Evolutionary conservation across 257 asterid genomes (phyloP), one percentile per base, ranked within the genome.

Genomic region (Salvia rosmarinus): DNA sequence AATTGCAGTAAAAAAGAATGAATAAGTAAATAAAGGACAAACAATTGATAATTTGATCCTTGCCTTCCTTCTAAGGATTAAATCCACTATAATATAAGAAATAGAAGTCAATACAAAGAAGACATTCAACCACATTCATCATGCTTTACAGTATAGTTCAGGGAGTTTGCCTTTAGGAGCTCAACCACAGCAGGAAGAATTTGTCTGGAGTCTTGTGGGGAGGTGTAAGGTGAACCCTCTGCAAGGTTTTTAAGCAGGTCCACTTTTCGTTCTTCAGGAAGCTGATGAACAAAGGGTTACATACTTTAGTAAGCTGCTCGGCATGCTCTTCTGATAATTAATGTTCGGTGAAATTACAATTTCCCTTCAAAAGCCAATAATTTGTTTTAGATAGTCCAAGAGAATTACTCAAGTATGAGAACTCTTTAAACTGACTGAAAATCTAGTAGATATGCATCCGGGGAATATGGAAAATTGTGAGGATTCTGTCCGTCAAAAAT

Each of bases 191-290:
- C 82, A 58, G 97, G 97, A 68, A 92, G 95, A 74, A 90, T 75
- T 76, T 80, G 96, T 77, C 98, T 90, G 10, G 96, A 83, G 80
- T 90, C 96, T 52, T 90, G 98, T 12, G 98, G 91, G 64, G 84
- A 66, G 62, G 95, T 90, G 79, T 85, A 87, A 73, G 98, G 95
- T 21, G 98, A 89, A 71, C 96, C 81, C 85, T 92, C 98, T 50
- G 97, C 95, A 70, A 92, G 96, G 81, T 88, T 87, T 86, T 92
- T 92, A 75, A 92, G 92, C 82, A 92, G 91, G 85, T 92, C 98
- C 64, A 82, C 95, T 82, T 88, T 92, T 35, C 95, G 90, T 67
- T 80, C 97, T 76, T 85, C 97, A 37, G 98, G 96, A 80, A 92
- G 95, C 98, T 92, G 89, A 77, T 56, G 76, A 71, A 68, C 65